Conservation (phyloP, 768 basidiomycete genomes). For the Cytidiella melzeri region DNA sequence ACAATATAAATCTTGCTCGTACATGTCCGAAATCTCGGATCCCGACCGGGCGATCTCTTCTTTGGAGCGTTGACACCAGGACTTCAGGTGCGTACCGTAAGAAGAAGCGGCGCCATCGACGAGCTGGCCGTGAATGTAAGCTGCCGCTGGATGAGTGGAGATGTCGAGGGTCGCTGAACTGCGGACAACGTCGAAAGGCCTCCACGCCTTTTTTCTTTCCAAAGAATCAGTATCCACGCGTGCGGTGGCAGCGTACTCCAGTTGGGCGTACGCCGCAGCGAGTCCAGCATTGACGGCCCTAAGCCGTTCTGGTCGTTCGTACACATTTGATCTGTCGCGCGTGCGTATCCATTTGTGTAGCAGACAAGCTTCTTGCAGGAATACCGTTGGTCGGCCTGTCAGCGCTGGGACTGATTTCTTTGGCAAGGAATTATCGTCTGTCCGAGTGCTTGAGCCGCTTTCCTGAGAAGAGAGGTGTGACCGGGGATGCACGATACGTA, state of each 20-base stretch:
- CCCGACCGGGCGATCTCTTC: constrained; percentile 52
- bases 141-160: constrained; percentile 55
- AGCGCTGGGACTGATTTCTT: no score
- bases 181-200: constrained; percentile 40
- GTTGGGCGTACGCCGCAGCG: constrained; percentile 67
- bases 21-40: constrained; percentile 69
- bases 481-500: no score
- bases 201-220: neutral
- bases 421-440: no score
- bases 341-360: constrained; percentile 75
- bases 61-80: constrained; percentile 52
- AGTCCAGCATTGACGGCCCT: constrained; percentile 79
- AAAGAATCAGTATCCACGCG: neutral
- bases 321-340: constrained; percentile 62
- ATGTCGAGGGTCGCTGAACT: constrained; percentile 52
- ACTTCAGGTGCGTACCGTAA: constrained; percentile 46
- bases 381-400: no score
- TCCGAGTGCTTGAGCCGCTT: no score
- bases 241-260: constrained; percentile 35
- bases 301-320: constrained; percentile 86
- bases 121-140: constrained; percentile 69
- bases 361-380: constrained; percentile 65
- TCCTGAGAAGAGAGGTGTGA: no score
- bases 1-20: constrained; percentile 84
- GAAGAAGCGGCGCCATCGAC: constrained; percentile 48